Base-by-base conservation (phyloP, 176 grass and related monocot genomes). In the Oryza punctata region DNA sequence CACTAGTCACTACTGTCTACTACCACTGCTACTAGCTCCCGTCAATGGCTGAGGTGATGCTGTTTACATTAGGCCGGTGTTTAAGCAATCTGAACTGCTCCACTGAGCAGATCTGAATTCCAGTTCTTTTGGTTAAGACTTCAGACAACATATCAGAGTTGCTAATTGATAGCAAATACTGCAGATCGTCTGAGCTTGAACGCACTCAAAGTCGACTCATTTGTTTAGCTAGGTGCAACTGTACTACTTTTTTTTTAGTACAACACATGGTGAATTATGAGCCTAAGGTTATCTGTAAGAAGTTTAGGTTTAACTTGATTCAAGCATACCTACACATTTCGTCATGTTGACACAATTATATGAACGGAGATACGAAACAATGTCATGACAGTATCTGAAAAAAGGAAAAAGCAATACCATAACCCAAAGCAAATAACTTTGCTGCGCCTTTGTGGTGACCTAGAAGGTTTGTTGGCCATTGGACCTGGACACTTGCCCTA, bases 81-180 rank as follows among this genome's bases (percentile, higher is more conserved):
- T 81, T 63, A 81, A 71, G 65, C 88, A 85, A 72, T 43, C 78
- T 27, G 72, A 89, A 81, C 65, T 21, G 44, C 38, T 77, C 78
- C 65, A 89, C 23, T 14, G 10, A 30, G 3, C 6, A 44, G 65
- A 85, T 89, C 67, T 30, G 47, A 40, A 64, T 80, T 63, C 29
- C 5, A 3, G 29, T 9, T 73, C 46, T 50, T 83, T 70, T 65
- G 9, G 24, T 50, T 43, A 72, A 3, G 24, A 81, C 45, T 66
- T 65, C 65, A 1, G 30, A 81, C 12, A 19, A 68, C 61, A 68
- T 60, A 10, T n/a, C 13, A 4, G 27, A 61, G 1, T 19, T 52
- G 15, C 49, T 52, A 52, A 52, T 19, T 12, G 38, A 72, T 63
- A 72, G 68, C 18, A 80, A 63, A 43, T 14, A 33, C 65, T n/a